These are phyloP conservation scores for Solanum lycopersicoides DNA, from an alignment of 257 asterid species.

Conservation along the genomic window DNA sequence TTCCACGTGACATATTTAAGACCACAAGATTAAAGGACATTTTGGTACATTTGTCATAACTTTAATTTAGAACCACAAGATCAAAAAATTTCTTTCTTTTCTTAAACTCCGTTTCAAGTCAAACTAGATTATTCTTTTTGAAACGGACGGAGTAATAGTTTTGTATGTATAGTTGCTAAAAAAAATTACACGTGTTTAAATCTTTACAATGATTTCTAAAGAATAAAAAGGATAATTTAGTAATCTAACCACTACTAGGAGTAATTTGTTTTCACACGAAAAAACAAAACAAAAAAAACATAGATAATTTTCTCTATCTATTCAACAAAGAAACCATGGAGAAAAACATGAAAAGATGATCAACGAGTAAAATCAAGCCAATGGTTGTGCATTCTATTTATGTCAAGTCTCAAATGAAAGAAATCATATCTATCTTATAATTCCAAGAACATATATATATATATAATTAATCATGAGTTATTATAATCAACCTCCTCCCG, in stretches of 20 bases:
- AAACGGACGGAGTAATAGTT: not conserved
- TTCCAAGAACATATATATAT: not conserved
- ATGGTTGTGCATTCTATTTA: not conserved
- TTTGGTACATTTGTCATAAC: no score
- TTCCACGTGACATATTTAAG: no score
- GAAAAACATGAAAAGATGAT: not conserved
- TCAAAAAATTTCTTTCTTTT: no score
- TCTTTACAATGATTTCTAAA: not conserved
- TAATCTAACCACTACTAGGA: not conserved
- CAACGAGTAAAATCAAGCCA: not conserved
- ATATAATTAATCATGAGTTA: slow-evolving; percentile 17
- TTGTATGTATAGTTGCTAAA: not conserved
- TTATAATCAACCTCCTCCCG: slow-evolving; percentile 30
- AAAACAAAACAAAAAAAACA: not conserved
- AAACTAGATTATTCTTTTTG: no score
- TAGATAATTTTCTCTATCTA: not conserved
- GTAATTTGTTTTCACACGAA: not conserved
- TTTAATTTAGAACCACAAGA: no score
- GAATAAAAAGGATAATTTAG: not conserved
- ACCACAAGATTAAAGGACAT: no score
- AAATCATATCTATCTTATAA: not conserved
- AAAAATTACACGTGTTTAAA: not conserved
- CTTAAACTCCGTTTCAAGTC: no score
- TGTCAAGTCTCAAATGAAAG: not conserved
- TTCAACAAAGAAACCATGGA: not conserved